Evolutionary conservation across 1,139 yeast genomes (phyloP).

Genomic region (Kodamaea ohmeri): DNA sequence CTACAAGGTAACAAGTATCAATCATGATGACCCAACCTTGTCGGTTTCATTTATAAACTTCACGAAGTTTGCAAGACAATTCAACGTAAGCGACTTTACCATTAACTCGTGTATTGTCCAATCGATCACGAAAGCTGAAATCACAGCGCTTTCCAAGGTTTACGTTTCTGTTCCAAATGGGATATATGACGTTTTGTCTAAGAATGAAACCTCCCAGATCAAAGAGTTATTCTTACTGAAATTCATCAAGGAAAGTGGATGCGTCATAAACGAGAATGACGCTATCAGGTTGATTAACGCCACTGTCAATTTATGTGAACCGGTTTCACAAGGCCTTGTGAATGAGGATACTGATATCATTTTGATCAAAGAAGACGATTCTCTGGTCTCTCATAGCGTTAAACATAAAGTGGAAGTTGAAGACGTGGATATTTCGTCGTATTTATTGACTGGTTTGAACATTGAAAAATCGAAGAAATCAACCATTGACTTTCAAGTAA

Average conservation of each 20-base stretch:
- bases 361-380: slow-evolving; percentile 30
- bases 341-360: slow-evolving; percentile 47
- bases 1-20: slow-evolving; percentile 35
- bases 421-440: slow-evolving; percentile 36
- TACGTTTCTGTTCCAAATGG: slow-evolving; percentile 46
- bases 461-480: slow-evolving; percentile 16
- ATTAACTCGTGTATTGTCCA: slow-evolving; percentile 33
- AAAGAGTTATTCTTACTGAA: slow-evolving; percentile 29
- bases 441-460: slow-evolving; percentile 33
- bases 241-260: slow-evolving; percentile 29
- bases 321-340: slow-evolving; percentile 65
- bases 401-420: slow-evolving; percentile 8
- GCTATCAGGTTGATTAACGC: slow-evolving; percentile 46
- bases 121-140: slow-evolving; percentile 24
- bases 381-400: slow-evolving; percentile 5
- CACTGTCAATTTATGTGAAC: slow-evolving; percentile 61
- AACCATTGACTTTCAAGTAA: slow-evolving; percentile 14
- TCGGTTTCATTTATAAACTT: slow-evolving; percentile 40
- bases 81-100: slow-evolving; percentile 30
- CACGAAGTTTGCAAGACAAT: slow-evolving; percentile 27
- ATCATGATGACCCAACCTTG: slow-evolving; percentile 19
- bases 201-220: slow-evolving; percentile 24
- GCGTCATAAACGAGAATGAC: slow-evolving; percentile 35
- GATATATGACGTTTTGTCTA: slow-evolving; percentile 38
- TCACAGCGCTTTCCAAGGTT: slow-evolving; percentile 32